A percentile compares a stretch with the other conserved stretches of the same genome.
These are phyloP conservation scores for Inonotus obliquus DNA, from an alignment of 1,284 basidiomycete genomes.

Conservation along the genomic window DNA sequence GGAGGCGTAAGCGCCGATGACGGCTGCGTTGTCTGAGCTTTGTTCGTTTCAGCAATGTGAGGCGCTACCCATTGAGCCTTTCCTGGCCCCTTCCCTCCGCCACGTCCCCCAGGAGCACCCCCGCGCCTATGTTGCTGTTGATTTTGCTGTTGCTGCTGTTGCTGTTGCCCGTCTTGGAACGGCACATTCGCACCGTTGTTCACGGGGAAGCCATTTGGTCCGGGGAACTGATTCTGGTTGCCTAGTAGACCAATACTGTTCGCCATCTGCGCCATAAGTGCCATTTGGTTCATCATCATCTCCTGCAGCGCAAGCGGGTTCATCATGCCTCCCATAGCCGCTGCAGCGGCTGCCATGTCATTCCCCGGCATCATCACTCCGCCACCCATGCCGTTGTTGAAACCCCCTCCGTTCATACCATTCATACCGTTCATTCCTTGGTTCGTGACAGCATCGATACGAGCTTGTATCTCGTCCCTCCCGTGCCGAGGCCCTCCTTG, in stretches of 20 bases:
- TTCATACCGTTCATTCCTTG: slow-evolving; percentile 40
- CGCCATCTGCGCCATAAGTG: slow-evolving; percentile 79
- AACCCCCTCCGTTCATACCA: slow-evolving; percentile 17
- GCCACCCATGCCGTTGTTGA: slow-evolving; percentile 41
- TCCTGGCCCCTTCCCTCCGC: slow-evolving; percentile 11
- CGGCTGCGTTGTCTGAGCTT: slow-evolving; percentile 23
- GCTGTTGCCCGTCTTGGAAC: slow-evolving; percentile 25
- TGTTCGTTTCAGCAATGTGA: slow-evolving; percentile 7
- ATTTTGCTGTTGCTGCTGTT: slow-evolving; percentile 25
- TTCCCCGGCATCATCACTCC: slow-evolving; percentile 37
- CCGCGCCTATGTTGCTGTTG: slow-evolving; percentile 32
- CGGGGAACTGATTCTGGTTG: slow-evolving; percentile 48
- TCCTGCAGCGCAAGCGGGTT: slow-evolving; percentile 74
- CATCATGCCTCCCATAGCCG: slow-evolving; percentile 33
- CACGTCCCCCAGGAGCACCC: slow-evolving; percentile 28
- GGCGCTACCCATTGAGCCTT: slow-evolving; percentile 14
- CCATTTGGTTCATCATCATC: slow-evolving; percentile 84
- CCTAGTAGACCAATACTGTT: slow-evolving; percentile 68
- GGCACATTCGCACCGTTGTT: slow-evolving; percentile 35
- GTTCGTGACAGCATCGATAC: slow-evolving; percentile 71
- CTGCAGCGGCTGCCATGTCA: slow-evolving; percentile 44
- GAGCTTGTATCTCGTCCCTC: slow-evolving; percentile 69
- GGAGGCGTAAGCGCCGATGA: slow-evolving; percentile 20
- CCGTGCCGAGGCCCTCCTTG: slow-evolving; percentile 34
- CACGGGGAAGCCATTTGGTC: slow-evolving; percentile 41